Evolutionary conservation across 345 rosid genomes (phyloP), one percentile per base, ranked within the genome.

Genomic region (Gossypium mustelinum): DNA sequence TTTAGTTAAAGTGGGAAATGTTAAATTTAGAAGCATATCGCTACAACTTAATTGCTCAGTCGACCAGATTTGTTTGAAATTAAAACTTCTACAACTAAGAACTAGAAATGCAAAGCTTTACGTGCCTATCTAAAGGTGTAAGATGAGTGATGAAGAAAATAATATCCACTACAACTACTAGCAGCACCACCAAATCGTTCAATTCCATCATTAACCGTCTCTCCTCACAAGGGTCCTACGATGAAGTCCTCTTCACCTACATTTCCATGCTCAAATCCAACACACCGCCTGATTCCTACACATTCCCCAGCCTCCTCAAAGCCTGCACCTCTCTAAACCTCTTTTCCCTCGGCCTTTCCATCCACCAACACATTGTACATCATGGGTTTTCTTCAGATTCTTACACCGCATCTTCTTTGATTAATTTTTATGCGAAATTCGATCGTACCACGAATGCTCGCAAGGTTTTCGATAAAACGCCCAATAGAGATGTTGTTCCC

Each of bases 231-330:
- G 82, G 82, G 17, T 68, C 77, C 27, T 74, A 79, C 75, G 68
- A 50, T 24, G 77, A 81, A 76, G 82, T 85, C 13, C 83, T 84
- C 72, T 52, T 70, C 68, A 72, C 81, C 12, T 79, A 43, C 82
- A 72, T 81, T 47, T 79, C 86, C 29, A 84, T 80, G 83, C 87
- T 84, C 84, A 73, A 70, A 9, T 18, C 62, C 22, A 75, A 72
- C 71, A 16, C 76, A 47, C 70, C 70, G 20, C 79, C 84, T 17
- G 89, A 87, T 70, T 62, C 86, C 70, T 75, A 71, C 68, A 81
- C 81, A 17, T 86, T 83, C 78, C 91, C 91, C 2, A 81, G 82
- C 78, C 84, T 87, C 67, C 85, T 87, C 80, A 89, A 86, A 77
- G 85, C 85, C 18, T 89, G 89, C 78, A 73, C 89, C 76, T 81